Evolutionary conservation across 768 basidiomycete species (phyloP).

Genomic region (Boletellus sp.): DNA sequence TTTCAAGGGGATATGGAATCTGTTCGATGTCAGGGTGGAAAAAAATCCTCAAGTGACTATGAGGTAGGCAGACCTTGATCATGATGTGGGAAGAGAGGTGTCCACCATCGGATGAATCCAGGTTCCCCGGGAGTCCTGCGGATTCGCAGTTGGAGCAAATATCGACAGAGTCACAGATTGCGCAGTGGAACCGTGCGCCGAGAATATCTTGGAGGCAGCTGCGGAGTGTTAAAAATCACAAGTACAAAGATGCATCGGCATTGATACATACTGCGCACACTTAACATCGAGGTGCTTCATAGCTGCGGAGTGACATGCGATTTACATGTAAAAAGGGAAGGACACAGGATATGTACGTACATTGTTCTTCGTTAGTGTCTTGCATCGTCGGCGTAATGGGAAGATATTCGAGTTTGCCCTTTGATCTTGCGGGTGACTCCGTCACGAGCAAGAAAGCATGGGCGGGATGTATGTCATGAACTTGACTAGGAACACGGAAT

Average conservation of each 20-base stretch:
- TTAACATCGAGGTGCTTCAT: constrained; percentile 77
- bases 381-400: constrained; percentile 24
- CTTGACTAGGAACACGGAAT: constrained; percentile 50
- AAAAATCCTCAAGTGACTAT: neutral
- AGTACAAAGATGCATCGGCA: neutral
- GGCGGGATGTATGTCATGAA: constrained; percentile 86
- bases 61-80: constrained; percentile 68
- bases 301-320: constrained; percentile 37
- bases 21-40: constrained; percentile 27
- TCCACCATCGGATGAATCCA: constrained; percentile 72
- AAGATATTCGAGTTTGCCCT: constrained; percentile 38
- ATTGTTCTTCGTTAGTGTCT: constrained; percentile 53
- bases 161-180: constrained; percentile 79
- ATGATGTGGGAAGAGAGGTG: constrained; percentile 86
- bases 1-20: constrained; percentile 84
- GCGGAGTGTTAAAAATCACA: constrained; percentile 2
- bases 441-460: constrained; percentile 83
- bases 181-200: constrained; percentile 91
- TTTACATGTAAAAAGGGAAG: constrained; percentile 1
- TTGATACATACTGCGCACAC: constrained; percentile 72
- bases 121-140: constrained; percentile 78
- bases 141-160: constrained; percentile 88
- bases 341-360: constrained; percentile 37
- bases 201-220: constrained; percentile 89
- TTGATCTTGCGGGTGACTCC: constrained; percentile 48